Evolutionary conservation across 2,329 filamentous ascomycete species (phyloP), one percentile per base, ranked within the genome.

Genomic region (Colletotrichum tabaci): DNA sequence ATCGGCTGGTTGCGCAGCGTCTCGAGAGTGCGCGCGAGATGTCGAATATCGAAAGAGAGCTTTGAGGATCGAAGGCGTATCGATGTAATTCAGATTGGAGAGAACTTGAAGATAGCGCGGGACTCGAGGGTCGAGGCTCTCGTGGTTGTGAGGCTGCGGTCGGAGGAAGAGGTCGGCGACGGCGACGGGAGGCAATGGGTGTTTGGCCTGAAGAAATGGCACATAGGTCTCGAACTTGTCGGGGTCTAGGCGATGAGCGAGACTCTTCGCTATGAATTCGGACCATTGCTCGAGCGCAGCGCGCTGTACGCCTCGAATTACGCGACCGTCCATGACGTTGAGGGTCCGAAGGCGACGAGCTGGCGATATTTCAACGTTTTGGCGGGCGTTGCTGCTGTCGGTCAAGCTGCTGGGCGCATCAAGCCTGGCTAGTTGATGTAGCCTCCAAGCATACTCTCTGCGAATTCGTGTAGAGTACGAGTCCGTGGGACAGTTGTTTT

Each of bases 101-200:
- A 92, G 84, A 21, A 85, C 81, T 74, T 91, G 85, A 12, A 92
- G 78, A 77, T 91, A 93, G n/a, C 83, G 85, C 0, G 87, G 85
- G 10, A 91, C 84, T 73, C 89, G 86, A 10, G 89, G 88, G 74
- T 92, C 90, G 76, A 90, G 85, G 67, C 81, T 86, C 76, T 87
- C 82, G 74, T 80, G 76, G 75, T 86, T 86, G 61, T 79, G 78
- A 23, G 83, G 80, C 53, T 84, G 84, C 3, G 90, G 90, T 30
- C 85, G 85, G 50, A 93, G 82, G 75, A 90, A 87, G 63, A 92
- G 79, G 74, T 91, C 86, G 80, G 89, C 88, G 73, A 92, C 80
- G 68, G 84, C 79, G 13, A 80, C 74, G 9, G 88, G 82, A 4
- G 87, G 82, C 12, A 92, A 80, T 1, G 87, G 88, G 73, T 89